Conservation (phyloP, 2,329 filamentous ascomycete species). For the Exophiala dermatitidis region DNA sequence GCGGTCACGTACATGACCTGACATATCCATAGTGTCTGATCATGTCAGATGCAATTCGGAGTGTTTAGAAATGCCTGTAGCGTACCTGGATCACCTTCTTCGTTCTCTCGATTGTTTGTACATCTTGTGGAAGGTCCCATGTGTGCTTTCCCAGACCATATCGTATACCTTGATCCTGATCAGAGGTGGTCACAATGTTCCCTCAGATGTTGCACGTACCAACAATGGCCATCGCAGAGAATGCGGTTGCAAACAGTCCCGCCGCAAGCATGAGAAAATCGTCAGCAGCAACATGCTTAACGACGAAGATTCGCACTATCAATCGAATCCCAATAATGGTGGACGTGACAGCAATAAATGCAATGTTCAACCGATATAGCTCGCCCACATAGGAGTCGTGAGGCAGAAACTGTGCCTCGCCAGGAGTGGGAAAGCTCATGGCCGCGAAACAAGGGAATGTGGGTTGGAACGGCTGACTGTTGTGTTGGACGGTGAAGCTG, state of each 20-base stretch:
- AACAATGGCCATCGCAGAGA: conserved; percentile 22
- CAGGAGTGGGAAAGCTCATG: not conserved
- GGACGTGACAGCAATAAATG: conserved; percentile 21
- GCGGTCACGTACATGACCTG: conserved; percentile 45
- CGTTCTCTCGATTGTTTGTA: conserved; percentile 17
- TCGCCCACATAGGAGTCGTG: conserved; percentile 20
- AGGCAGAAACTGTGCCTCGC: conserved; percentile 10
- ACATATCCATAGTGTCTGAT: conserved; percentile 40
- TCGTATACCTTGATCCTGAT: conserved; percentile 10
- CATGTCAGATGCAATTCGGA: conserved; percentile 1
- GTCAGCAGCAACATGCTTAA: conserved; percentile 23
- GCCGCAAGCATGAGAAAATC: conserved; percentile 24
- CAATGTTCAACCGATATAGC: conserved; percentile 18
- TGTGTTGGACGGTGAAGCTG: too few species aligned
- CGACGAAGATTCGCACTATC: conserved; percentile 19
- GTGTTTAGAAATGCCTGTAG: conserved; percentile 1
- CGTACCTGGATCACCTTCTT: conserved; percentile 25
- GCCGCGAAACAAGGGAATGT: too few species aligned
- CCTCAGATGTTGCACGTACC: conserved; percentile 8
- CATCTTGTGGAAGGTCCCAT: conserved; percentile 26
- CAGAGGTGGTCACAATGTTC: not conserved
- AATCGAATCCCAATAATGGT: conserved; percentile 18
- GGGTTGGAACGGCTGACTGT: too few species aligned
- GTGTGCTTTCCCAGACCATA: conserved; percentile 32
- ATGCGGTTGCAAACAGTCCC: conserved; percentile 19